These are phyloP conservation scores for Chondrostereum purpureum DNA, from an alignment of 1,284 basidiomycete genomes.

Conservation along the genomic window DNA sequence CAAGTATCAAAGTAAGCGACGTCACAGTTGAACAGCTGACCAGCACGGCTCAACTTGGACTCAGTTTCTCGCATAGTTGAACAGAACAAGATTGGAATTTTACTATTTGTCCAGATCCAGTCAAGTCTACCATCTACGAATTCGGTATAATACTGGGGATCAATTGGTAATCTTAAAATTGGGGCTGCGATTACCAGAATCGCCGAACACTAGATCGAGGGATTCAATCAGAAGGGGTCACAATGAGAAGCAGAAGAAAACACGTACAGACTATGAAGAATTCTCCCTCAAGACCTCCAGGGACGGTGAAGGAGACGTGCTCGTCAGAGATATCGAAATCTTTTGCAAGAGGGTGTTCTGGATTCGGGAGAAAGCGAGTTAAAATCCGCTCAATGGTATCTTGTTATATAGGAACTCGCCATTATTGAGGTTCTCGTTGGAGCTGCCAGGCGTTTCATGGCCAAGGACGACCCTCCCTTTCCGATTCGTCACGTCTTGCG, in stretches of 20 bases:
- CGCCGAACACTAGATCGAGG: conserved; percentile 8
- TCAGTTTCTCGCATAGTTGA: too few species aligned
- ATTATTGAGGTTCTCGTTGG: conserved; percentile 33
- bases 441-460: conserved; percentile 7
- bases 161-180: conserved; percentile 9
- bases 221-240: not conserved
- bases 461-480: conserved; percentile 6
- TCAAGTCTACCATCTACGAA: too few species aligned
- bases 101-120: too few species aligned
- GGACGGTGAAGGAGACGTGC: conserved; percentile 6
- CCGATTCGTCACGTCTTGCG: not conserved
- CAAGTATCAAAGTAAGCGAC: too few species aligned
- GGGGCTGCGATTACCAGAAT: conserved; percentile 11
- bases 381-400: not conserved
- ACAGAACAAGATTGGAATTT: too few species aligned
- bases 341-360: conserved; percentile 18
- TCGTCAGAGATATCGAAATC: conserved; percentile 7
- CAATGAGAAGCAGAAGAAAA: too few species aligned
- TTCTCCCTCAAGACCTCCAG: conserved; percentile 2
- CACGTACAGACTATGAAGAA: conserved; percentile 12
- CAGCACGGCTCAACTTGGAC: too few species aligned
- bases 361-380: not conserved
- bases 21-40: too few species aligned
- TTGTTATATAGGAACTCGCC: conserved; percentile 22
- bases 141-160: too few species aligned